Evolutionary conservation across 2,329 filamentous ascomycete species (phyloP).

Genomic region (Paracoccidioides lutzii): DNA sequence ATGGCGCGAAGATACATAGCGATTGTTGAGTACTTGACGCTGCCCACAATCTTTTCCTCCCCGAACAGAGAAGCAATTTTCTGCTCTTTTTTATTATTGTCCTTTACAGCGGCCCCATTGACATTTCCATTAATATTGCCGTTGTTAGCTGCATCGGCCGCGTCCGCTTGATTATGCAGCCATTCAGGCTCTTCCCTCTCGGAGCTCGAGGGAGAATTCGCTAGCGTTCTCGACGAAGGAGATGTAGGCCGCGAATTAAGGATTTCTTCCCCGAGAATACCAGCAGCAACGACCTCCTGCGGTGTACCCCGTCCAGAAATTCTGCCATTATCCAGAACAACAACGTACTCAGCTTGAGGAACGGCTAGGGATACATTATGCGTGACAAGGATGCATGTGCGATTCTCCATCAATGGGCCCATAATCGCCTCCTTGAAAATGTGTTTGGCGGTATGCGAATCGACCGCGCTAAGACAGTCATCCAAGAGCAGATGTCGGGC

Average conservation of each 20-base stretch:
- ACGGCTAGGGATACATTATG: constrained; percentile 87
- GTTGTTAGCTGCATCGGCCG: constrained; percentile 24
- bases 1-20: constrained; percentile 75
- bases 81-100: constrained; percentile 28
- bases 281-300: constrained; percentile 68
- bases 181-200: constrained; percentile 42
- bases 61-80: constrained; percentile 39
- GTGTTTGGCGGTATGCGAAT: constrained; percentile 95
- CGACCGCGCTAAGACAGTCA: constrained; percentile 90
- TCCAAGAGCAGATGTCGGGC: constrained; percentile 83
- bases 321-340: constrained; percentile 78
- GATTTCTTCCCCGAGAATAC: constrained; percentile 76
- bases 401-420: constrained; percentile 72
- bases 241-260: constrained; percentile 62
- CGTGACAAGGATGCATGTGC: constrained; percentile 90
- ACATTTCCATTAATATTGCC: constrained; percentile 28
- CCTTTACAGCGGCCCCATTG: constrained; percentile 22
- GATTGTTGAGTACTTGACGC: constrained; percentile 79
- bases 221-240: constrained; percentile 53
- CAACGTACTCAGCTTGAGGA: constrained; percentile 65
- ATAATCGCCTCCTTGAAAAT: constrained; percentile 90
- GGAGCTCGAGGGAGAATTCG: constrained; percentile 62
- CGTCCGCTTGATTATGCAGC: constrained; percentile 28
- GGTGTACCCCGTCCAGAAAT: constrained; percentile 64
- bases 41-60: constrained; percentile 71